These are phyloP conservation scores for Amesomyces nigricolor DNA, from an alignment of 2,329 filamentous ascomycete genomes.

Conservation along the genomic window DNA sequence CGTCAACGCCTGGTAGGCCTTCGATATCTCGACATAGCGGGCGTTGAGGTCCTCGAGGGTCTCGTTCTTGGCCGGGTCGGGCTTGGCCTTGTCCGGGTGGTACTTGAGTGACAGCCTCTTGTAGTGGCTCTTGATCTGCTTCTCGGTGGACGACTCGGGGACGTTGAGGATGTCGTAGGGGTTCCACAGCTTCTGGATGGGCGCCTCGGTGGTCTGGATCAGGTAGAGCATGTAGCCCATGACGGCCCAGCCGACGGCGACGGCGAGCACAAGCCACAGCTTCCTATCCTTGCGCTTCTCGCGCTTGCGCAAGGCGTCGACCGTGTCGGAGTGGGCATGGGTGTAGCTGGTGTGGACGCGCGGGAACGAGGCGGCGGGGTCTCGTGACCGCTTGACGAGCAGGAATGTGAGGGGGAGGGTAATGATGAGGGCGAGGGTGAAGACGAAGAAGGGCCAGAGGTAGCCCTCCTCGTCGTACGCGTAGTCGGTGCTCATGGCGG, in stretches of 20 bases:
- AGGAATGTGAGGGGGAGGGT: constrained; percentile 88
- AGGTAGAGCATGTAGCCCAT: constrained; percentile 92
- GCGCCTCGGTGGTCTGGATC: constrained; percentile 70
- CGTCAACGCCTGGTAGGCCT: constrained; percentile 95
- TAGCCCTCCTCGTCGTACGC: constrained; percentile 97
- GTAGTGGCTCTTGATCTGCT: constrained; percentile 88
- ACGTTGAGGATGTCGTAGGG: constrained; percentile 92
- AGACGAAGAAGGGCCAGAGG: constrained; percentile 98
- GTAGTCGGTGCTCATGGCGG: constrained; percentile 86
- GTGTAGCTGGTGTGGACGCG: constrained; percentile 78
- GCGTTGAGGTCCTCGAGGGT: constrained; percentile 80
- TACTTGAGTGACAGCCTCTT: constrained; percentile 77
- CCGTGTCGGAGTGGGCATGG: constrained; percentile 75
- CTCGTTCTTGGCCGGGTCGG: constrained; percentile 81
- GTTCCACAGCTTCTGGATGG: constrained; percentile 79
- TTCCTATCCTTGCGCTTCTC: constrained; percentile 87
- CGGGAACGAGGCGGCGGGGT: constrained; percentile 73
- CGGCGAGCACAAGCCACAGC: constrained; percentile 75
- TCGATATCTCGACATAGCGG: constrained; percentile 88
- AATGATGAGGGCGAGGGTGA: constrained; percentile 80
- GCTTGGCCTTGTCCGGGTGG: constrained; percentile 89
- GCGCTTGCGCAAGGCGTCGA: constrained; percentile 74
- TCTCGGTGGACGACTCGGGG: constrained; percentile 78
- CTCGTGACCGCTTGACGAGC: constrained; percentile 69
- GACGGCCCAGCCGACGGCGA: constrained; percentile 69